phyloP scores from a whole-genome alignment of 129 eudicot species.

The Chrysanthemum seticuspe region DNA sequence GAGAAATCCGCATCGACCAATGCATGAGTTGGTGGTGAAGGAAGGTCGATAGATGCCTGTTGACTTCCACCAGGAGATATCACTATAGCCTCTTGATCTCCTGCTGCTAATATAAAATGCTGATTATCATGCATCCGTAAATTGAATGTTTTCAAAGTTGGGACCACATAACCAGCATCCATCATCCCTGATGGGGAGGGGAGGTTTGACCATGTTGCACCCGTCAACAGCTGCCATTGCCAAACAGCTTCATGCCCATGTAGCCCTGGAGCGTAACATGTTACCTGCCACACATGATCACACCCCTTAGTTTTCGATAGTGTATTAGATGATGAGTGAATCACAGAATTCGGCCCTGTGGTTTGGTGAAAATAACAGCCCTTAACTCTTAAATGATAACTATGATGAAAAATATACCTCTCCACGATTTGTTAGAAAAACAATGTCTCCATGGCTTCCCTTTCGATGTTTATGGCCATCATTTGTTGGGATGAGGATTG shows the following conservation, averaged over 20 bases:
- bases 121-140: conserved; percentile 74
- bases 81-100: conserved; percentile 85
- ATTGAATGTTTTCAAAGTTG: conserved; percentile 70
- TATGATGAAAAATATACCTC: conserved; percentile 53
- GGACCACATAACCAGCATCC: conserved; percentile 76
- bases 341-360: too few relatives aligned
- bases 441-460: conserved; percentile 96
- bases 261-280: conserved; percentile 82
- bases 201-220: conserved; percentile 98
- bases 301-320: conserved; percentile 22
- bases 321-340: background rate
- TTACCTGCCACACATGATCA: conserved; percentile 53
- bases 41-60: conserved; percentile 63
- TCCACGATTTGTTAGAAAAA: conserved; percentile 86
- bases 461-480: conserved; percentile 88
- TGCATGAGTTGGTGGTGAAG: conserved; percentile 89
- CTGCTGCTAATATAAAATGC: conserved; percentile 73
- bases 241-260: conserved; percentile 91
- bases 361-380: too few relatives aligned
- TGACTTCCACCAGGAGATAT: conserved; percentile 82
- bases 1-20: conserved; percentile 81
- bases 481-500: conserved; percentile 72
- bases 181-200: conserved; percentile 91
- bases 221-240: conserved; percentile 95
- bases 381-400: too few relatives aligned